These are phyloP conservation scores for Trametes maxima DNA, from an alignment of 768 basidiomycete species.

Conservation along the genomic window DNA sequence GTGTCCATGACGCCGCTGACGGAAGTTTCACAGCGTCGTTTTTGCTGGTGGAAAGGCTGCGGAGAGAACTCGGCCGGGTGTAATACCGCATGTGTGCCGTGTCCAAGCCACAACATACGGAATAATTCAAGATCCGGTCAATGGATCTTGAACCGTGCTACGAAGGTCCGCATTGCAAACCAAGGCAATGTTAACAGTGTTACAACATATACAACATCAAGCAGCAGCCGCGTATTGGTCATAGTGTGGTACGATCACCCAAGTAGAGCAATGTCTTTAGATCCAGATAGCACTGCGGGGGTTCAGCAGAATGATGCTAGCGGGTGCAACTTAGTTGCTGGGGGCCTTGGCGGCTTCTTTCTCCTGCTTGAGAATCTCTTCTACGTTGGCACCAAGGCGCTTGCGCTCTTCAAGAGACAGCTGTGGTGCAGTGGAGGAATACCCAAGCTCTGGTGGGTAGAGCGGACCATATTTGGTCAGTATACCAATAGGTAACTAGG, in stretches of 20 bases:
- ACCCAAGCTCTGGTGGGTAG: slow-evolving; percentile 58
- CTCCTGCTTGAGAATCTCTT: slow-evolving; percentile 58
- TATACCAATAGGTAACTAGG: neutral
- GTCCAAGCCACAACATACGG: neutral
- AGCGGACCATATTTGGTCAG: neutral
- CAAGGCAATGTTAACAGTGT: too few relatives aligned
- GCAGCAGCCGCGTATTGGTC: too few relatives aligned
- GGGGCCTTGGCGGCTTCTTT: slow-evolving; percentile 73
- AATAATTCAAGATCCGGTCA: too few relatives aligned
- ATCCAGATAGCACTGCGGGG: neutral
- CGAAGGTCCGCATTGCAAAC: too few relatives aligned
- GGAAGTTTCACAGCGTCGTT: slow-evolving; percentile 32
- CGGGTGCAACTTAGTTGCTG: slow-evolving; percentile 16
- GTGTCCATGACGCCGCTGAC: neutral
- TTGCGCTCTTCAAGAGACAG: slow-evolving; percentile 63
- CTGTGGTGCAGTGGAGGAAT: slow-evolving; percentile 54
- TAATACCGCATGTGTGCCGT: neutral
- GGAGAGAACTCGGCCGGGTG: slow-evolving; percentile 21
- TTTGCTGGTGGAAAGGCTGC: slow-evolving; percentile 35
- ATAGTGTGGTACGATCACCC: too few relatives aligned
- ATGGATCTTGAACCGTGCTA: too few relatives aligned
- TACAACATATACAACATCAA: too few relatives aligned
- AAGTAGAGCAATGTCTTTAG: too few relatives aligned
- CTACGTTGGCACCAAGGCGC: slow-evolving; percentile 62
- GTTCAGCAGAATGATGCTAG: too few relatives aligned